Base-by-base conservation (phyloP, 73 alveolate genomes). In the Symbiodinium pilosum region DNA sequence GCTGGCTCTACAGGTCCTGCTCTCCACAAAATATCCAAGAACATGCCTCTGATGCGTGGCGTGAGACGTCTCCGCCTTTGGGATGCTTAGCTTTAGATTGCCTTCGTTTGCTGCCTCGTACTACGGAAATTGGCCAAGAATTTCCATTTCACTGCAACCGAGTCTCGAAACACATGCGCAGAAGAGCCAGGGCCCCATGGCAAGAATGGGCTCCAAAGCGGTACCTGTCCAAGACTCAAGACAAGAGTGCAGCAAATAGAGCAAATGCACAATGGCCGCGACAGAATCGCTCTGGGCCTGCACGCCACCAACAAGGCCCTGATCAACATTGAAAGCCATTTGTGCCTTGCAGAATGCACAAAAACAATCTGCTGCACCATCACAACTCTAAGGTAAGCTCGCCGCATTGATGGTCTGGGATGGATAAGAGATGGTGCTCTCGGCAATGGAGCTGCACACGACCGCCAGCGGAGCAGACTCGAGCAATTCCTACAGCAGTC, bases 271-370 rank as follows among this genome's bases (percentile, higher is more conserved):
- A n/a, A n/a, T n/a, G n/a, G n/a, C n/a, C n/a, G n/a, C n/a, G n/a
- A n/a, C 34, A 21, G 2, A 21, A 3, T 30, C 30, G 71, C 26
- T 30, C 16, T 5, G 30, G 26, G 71, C 71, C 71, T 54, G 71
- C 71, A 26, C 77, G 38, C 77, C 77, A 36, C 95, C 95, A 4
- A 81, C 51, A 34, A 88, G 30, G 4, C 28, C 87, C 24, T 88
- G 95, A 42, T 88, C 95, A 4, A 86, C 95, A 68, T 88, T 88
- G 95, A 64, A 88, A 18, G 95, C 95, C 95, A 88, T 88, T 71
- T 88, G 95, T 28, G 77, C 77, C 77, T 85, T 24, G 43, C 2
- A 34, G 43, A 14, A 41, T n/a, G n/a, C n/a, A n/a, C 71, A 85
- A 36, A 30, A 54, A 47, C 7, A 7, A 47, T 54, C 71, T 54